Conservation (phyloP, 805 yeast genomes). For the Candida sakaeoensis region DNA sequence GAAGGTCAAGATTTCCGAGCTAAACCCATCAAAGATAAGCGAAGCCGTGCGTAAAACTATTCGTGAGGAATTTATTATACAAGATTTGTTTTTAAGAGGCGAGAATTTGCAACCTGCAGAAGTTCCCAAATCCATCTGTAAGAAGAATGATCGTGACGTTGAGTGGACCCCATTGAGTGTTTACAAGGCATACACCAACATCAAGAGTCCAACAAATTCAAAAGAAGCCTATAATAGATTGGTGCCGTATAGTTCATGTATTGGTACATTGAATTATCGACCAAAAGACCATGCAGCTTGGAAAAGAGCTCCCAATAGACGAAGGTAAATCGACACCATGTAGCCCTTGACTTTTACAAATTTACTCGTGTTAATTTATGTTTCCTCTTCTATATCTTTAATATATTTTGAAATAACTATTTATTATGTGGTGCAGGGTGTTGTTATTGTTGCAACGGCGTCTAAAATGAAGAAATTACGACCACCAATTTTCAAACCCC, state of each 20-base stretch:
- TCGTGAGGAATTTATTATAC: conserved; percentile 13
- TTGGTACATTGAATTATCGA: conserved; percentile 12
- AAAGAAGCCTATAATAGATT: conserved; percentile 11
- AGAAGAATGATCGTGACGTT: conserved; percentile 11
- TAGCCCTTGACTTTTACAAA: background rate
- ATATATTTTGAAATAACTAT: background rate
- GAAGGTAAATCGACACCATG: conserved; percentile 5
- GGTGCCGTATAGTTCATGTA: conserved; percentile 12
- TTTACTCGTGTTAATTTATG: background rate
- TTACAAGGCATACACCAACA: conserved; percentile 29
- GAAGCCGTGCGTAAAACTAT: conserved; percentile 11
- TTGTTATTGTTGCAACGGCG: no score
- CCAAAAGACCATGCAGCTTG: conserved; percentile 13
- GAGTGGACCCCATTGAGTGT: conserved; percentile 32
- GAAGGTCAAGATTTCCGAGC: conserved; percentile 5
- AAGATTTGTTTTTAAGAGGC: conserved; percentile 8
- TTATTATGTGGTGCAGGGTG: no score
- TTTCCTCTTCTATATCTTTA: background rate
- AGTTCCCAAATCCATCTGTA: conserved; percentile 6
- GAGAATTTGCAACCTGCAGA: conserved; percentile 8
- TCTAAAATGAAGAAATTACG: no score
- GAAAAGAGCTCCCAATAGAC: conserved; percentile 12
- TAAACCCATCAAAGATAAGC: conserved; percentile 10
- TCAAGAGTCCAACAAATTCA: conserved; percentile 19
- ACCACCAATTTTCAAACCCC: conserved; percentile 4